Conservation (phyloP, 768 basidiomycete genomes). For the Tylopilus subfusipes region DNA sequence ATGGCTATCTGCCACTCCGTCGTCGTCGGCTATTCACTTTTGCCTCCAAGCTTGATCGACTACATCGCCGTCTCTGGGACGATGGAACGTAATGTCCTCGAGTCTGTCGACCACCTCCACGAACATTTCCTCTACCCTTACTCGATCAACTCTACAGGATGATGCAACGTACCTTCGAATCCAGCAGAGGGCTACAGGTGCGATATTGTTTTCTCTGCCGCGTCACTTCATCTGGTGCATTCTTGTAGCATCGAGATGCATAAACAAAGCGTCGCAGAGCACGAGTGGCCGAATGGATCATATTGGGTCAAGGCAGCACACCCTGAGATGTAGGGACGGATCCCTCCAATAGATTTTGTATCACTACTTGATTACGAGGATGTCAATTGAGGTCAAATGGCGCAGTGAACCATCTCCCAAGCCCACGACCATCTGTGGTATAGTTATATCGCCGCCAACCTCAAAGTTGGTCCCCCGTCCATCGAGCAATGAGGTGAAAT, state of each 20-base stretch:
- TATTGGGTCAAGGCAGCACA: constrained; percentile 23
- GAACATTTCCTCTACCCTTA: constrained; percentile 90
- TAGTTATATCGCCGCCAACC: not conserved
- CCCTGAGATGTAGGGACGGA: not conserved
- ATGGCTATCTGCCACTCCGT: not conserved
- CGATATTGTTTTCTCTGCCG: not conserved
- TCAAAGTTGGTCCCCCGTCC: not conserved
- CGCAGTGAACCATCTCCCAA: not conserved
- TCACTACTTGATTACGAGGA: constrained; percentile 1
- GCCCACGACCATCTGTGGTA: not conserved
- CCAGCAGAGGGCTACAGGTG: constrained; percentile 68
- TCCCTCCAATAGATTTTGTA: not conserved
- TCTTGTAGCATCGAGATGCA: constrained; percentile 82
- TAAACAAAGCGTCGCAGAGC: constrained; percentile 74
- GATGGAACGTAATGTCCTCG: constrained; percentile 93
- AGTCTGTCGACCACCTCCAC: constrained; percentile 88
- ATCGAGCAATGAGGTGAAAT: not conserved
- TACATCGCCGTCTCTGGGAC: constrained; percentile 88
- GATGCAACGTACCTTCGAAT: constrained; percentile 83
- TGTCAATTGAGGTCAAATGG: not conserved
- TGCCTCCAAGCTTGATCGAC: constrained; percentile 71
- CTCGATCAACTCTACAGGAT: constrained; percentile 78
- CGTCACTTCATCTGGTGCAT: not conserved
- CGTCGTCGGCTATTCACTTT: not conserved
- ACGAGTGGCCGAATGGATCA: constrained; percentile 76